Conservation (phyloP, 2,329 filamentous ascomycete genomes). For the Raffaelea arxii region DNA sequence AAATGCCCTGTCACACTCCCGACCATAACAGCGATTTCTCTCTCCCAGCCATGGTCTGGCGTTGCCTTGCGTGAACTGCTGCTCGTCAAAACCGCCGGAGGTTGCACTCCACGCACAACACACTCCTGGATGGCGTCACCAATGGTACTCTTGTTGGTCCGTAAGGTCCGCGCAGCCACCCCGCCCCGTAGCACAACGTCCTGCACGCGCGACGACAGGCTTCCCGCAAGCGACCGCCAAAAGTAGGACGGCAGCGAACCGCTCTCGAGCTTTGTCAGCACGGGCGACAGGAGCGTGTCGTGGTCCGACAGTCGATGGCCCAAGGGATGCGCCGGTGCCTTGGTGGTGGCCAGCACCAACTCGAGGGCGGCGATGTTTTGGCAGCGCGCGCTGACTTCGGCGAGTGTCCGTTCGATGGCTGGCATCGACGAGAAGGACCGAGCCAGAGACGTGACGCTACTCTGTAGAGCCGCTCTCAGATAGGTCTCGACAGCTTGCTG, state of each 20-base stretch:
- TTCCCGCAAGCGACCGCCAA: slow-evolving; percentile 80
- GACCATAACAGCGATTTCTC: slow-evolving; percentile 92
- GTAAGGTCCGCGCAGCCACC: slow-evolving; percentile 70
- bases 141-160: slow-evolving; percentile 64
- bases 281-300: slow-evolving; percentile 55
- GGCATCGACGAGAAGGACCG: slow-evolving; percentile 72
- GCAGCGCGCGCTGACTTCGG: slow-evolving; percentile 73
- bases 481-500: slow-evolving; percentile 72
- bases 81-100: slow-evolving; percentile 44
- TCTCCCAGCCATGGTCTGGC: slow-evolving; percentile 58
- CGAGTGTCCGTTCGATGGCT: slow-evolving; percentile 68
- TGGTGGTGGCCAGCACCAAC: slow-evolving; percentile 59
- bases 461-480: slow-evolving; percentile 69
- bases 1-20: slow-evolving; percentile 62
- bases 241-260: slow-evolving; percentile 83
- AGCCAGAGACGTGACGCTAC: slow-evolving; percentile 64
- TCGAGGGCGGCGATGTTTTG: slow-evolving; percentile 89
- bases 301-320: slow-evolving; percentile 16
- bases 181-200: slow-evolving; percentile 79
- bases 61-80: not conserved
- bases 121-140: slow-evolving; percentile 72
- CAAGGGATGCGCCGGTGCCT: slow-evolving; percentile 55
- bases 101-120: slow-evolving; percentile 65
- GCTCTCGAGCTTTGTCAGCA: slow-evolving; percentile 75
- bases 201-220: slow-evolving; percentile 65